A percentile compares a stretch with the other conserved stretches of the same genome.
These are phyloP conservation scores for Inga leiocalycina DNA, from an alignment of 306 rosid genomes.

Conservation along the genomic window DNA sequence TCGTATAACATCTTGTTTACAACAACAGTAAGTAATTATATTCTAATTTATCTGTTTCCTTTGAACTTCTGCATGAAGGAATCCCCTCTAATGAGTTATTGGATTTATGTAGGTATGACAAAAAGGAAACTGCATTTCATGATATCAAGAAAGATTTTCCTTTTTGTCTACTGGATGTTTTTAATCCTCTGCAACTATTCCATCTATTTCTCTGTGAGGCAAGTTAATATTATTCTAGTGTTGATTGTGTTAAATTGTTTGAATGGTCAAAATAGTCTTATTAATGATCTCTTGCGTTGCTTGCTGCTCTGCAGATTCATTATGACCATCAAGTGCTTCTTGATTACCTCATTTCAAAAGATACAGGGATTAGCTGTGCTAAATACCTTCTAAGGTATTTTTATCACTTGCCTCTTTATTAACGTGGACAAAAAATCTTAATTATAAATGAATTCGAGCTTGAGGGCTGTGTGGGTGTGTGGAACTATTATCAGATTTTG, in stretches of 20 bases:
- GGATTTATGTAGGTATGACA: constrained; percentile 46
- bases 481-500: constrained; percentile 15
- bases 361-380: constrained; percentile 80
- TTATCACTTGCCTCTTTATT: not conserved
- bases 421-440: not conserved
- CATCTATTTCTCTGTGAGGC: constrained; percentile 84
- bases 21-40: constrained; percentile 57
- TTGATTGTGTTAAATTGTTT: not conserved
- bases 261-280: constrained; percentile 8
- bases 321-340: constrained; percentile 93
- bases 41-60: constrained; percentile 29
- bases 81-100: constrained; percentile 34
- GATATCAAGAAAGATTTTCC: constrained; percentile 50
- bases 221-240: constrained; percentile 32
- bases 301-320: constrained; percentile 67
- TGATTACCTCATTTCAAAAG: constrained; percentile 90
- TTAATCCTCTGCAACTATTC: constrained; percentile 71
- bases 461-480: not conserved
- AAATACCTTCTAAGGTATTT: constrained; percentile 80
- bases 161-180: constrained; percentile 56
- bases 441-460: constrained; percentile 6
- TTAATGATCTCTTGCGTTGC: constrained; percentile 21
- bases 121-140: constrained; percentile 40
- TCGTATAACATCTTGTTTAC: constrained; percentile 47
- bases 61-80: constrained; percentile 6